Conservation (phyloP, 495 filamentous ascomycete species). For the Penicillium pulvis region DNA sequence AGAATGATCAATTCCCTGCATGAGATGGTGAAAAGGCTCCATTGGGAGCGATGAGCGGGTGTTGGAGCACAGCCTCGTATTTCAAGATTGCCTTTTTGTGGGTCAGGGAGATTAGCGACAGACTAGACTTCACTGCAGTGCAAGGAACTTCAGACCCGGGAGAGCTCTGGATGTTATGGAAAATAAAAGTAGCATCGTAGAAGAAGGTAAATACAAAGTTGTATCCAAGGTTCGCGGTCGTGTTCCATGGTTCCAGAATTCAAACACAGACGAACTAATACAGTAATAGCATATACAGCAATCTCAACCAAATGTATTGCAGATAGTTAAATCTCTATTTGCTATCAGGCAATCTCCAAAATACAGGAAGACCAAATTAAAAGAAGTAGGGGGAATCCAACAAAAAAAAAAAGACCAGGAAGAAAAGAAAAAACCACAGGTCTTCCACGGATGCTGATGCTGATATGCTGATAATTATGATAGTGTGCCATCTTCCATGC, state of each 20-base stretch:
- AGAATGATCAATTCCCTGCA: not conserved
- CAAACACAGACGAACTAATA: too few relatives aligned
- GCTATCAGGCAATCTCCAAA: constrained; percentile 22
- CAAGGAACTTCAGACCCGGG: too few relatives aligned
- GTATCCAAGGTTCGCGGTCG: not conserved
- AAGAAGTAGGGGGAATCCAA: constrained; percentile 25
- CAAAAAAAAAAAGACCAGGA: constrained; percentile 16
- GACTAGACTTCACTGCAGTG: too few relatives aligned
- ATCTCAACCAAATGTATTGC: constrained; percentile 1
- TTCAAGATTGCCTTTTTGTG: not conserved
- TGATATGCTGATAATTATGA: constrained; percentile 31
- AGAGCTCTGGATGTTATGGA: too few relatives aligned
- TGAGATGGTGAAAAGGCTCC: not conserved
- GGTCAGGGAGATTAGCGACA: not conserved
- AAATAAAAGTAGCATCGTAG: too few relatives aligned
- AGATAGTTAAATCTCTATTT: constrained; percentile 32
- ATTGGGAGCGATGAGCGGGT: not conserved
- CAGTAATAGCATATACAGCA: too few relatives aligned
- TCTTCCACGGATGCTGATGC: constrained; percentile 24
- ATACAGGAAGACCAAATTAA: constrained; percentile 21
- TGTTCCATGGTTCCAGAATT: not conserved
- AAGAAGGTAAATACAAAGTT: too few relatives aligned
- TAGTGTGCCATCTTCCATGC: constrained; percentile 24
- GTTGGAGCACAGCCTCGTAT: not conserved
- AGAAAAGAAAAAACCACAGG: constrained; percentile 13